Evolutionary conservation across 768 basidiomycete species (phyloP).

Genomic region (Leccinum variicolor): DNA sequence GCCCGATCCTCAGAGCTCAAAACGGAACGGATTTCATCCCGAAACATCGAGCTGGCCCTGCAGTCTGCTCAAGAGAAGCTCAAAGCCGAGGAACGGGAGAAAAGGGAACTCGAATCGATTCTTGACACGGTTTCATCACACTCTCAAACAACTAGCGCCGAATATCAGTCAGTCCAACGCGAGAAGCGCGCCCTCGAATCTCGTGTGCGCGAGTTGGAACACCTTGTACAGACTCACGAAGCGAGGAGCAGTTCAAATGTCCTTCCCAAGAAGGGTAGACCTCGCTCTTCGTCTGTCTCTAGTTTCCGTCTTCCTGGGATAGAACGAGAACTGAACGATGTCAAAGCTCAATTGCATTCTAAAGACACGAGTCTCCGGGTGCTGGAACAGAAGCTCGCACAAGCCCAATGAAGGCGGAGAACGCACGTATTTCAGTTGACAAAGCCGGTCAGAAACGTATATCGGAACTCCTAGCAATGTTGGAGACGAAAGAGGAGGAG

Average conservation of each 20-base stretch:
- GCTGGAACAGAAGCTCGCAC: constrained; percentile 46
- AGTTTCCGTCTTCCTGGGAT: constrained; percentile 46
- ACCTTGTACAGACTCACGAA: constrained; percentile 36
- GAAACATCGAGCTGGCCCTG: constrained; percentile 52
- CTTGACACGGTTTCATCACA: constrained; percentile 53
- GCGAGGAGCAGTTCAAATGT: constrained; percentile 27
- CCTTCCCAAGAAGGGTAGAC: constrained; percentile 37
- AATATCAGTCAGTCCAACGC: constrained; percentile 45
- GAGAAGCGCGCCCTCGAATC: constrained; percentile 57
- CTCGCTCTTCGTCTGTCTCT: constrained; percentile 59
- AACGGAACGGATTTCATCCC: constrained; percentile 48
- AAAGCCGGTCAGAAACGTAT: constrained; percentile 44
- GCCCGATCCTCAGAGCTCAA: constrained; percentile 54
- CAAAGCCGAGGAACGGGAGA: constrained; percentile 47
- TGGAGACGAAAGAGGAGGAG: constrained; percentile 63
- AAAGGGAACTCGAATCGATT: constrained; percentile 52
- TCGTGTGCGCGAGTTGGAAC: constrained; percentile 58
- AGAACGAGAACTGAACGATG: constrained; percentile 54
- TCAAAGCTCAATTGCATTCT: constrained; percentile 40
- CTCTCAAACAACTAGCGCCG: constrained; percentile 45
- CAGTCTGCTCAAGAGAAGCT: constrained; percentile 46
- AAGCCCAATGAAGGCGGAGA: constrained; percentile 51
- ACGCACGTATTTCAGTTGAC: constrained; percentile 56
- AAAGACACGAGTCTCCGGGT: constrained; percentile 43
- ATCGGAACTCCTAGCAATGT: constrained; percentile 36